Evolutionary conservation across 495 filamentous ascomycete genomes (phyloP).

Genomic region (Aspergillus wentii): DNA sequence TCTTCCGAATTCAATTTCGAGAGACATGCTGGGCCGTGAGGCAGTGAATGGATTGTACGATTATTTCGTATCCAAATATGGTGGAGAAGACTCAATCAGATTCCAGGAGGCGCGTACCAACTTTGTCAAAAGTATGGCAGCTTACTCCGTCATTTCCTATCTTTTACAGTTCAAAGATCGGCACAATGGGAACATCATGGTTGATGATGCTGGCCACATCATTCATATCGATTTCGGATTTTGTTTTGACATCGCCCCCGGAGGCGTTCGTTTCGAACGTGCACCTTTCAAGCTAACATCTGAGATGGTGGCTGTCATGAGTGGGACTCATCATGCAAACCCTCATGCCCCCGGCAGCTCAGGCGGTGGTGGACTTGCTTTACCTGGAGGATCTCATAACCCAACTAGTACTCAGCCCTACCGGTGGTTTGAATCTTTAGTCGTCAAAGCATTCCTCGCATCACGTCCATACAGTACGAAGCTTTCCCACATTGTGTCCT

Average conservation of each 20-base stretch:
- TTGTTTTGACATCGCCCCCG: slow-evolving; percentile 97
- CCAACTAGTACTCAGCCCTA: slow-evolving; percentile 77
- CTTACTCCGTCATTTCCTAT: slow-evolving; percentile 98
- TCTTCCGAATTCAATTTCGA: slow-evolving; percentile 92
- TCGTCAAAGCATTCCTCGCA: slow-evolving; percentile 91
- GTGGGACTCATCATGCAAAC: slow-evolving; percentile 55
- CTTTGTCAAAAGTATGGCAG: slow-evolving; percentile 99
- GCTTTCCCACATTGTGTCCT: slow-evolving; percentile 77
- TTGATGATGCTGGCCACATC: slow-evolving; percentile 94
- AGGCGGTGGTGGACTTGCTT: slow-evolving; percentile 18
- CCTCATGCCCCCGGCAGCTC: slow-evolving; percentile 21
- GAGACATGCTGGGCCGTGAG: slow-evolving; percentile 97
- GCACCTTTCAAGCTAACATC: slow-evolving; percentile 96
- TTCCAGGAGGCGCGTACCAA: slow-evolving; percentile 96
- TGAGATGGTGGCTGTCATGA: slow-evolving; percentile 99
- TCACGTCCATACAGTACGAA: slow-evolving; percentile 82
- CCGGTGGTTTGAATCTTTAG: slow-evolving; percentile 93
- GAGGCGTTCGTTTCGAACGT: slow-evolving; percentile 93
- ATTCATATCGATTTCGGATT: slow-evolving; percentile 99
- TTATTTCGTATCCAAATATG: slow-evolving; percentile 96
- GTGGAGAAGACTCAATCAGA: slow-evolving; percentile 84
- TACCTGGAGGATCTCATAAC: slow-evolving; percentile 33
- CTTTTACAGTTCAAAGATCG: slow-evolving; percentile 98
- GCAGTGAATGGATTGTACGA: slow-evolving; percentile 97
- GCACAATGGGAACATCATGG: slow-evolving; percentile 99